Conservation (phyloP, 495 filamentous ascomycete genomes). For the Immersiella caudata region DNA sequence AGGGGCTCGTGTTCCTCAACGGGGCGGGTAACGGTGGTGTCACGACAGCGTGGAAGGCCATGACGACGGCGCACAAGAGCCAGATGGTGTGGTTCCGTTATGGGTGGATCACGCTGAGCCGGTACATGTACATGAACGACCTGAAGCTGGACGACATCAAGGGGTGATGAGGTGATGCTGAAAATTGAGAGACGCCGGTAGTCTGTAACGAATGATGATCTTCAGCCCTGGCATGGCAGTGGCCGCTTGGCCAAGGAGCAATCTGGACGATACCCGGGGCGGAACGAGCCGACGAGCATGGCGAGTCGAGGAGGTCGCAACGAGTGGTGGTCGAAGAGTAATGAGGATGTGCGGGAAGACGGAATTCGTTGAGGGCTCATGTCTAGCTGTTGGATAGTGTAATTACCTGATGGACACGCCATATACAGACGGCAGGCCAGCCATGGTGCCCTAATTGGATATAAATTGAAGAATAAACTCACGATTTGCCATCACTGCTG, state of each 20-base stretch:
- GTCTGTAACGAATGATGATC: not conserved
- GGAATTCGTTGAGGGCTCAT: not conserved
- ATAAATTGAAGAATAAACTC: not conserved
- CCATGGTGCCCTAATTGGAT: not conserved
- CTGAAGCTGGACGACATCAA: slow-evolving; percentile 61
- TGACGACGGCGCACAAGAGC: slow-evolving; percentile 85
- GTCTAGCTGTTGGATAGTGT: not conserved
- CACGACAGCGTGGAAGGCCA: slow-evolving; percentile 70
- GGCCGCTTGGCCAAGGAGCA: not conserved
- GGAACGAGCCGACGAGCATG: not conserved
- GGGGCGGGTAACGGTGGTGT: slow-evolving; percentile 57
- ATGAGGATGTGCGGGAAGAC: not conserved
- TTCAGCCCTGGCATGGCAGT: not conserved
- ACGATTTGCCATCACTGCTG: not conserved
- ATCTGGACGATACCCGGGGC: not conserved
- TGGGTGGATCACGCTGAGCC: slow-evolving; percentile 87
- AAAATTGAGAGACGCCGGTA: slow-evolving; percentile 5
- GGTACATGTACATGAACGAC: slow-evolving; percentile 97
- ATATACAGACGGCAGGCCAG: not conserved
- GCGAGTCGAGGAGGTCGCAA: slow-evolving; percentile 8
- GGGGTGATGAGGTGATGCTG: slow-evolving; percentile 1
- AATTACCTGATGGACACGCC: not conserved
- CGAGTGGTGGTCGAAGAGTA: not conserved
- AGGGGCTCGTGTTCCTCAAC: slow-evolving; percentile 70
- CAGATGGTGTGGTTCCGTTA: slow-evolving; percentile 99